Percentiles rank a stretch among this genome's conserved stretches.
Conservation (phyloP, 257 asterid species). For the Solanum gandarillasii region DNA sequence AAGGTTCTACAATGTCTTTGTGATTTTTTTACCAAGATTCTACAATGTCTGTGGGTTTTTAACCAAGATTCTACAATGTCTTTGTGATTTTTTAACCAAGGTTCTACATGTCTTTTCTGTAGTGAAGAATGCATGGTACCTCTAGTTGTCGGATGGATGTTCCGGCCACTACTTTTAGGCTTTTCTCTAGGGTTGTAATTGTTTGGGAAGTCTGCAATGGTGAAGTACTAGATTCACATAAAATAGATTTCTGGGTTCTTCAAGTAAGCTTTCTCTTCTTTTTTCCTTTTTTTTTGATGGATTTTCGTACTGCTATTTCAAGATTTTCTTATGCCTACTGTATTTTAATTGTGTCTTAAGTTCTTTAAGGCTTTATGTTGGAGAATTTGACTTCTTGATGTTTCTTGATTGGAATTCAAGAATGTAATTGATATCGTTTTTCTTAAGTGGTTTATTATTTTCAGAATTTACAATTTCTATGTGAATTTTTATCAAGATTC, state of each 20-base stretch:
- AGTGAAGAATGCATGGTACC: neutral
- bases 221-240: neutral
- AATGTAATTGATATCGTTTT: neutral
- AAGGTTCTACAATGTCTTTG: too few species aligned
- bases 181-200: neutral
- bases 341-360: too few species aligned
- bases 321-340: too few species aligned
- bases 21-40: too few species aligned
- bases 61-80: neutral
- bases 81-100: neutral
- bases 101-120: neutral
- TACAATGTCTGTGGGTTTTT: neutral
- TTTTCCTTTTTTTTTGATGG: neutral
- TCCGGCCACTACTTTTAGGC: neutral
- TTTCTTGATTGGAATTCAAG: neutral
- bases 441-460: neutral
- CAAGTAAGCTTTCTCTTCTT: neutral
- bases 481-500: neutral
- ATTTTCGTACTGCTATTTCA: too few species aligned
- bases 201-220: neutral
- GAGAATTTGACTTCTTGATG: neutral
- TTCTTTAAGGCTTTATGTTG: too few species aligned
- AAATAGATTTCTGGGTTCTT: neutral
- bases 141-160: neutral
- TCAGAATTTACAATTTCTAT: neutral